Percentiles rank a stretch among this genome's conserved stretches.
Conservation (phyloP, 768 basidiomycete genomes). For the Grammothele lineata region DNA sequence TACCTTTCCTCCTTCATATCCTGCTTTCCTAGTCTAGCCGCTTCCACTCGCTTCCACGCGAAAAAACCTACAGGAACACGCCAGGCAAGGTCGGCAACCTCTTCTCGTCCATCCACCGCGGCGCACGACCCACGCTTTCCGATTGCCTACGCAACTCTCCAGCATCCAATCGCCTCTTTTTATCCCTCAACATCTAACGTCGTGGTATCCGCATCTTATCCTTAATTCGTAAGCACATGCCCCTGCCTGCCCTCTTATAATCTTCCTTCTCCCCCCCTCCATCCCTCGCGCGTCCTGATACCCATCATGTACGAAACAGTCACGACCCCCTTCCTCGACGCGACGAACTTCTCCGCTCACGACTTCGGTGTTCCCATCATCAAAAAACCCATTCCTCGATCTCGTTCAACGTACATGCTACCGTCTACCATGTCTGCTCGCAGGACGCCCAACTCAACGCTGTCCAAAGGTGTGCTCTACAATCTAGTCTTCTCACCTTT, state of each 20-base stretch:
- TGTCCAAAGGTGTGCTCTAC: constrained; percentile 20
- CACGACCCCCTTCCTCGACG: constrained; percentile 45
- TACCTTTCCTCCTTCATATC: constrained; percentile 33
- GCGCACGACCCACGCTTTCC: constrained; percentile 21
- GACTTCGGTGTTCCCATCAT: constrained; percentile 29
- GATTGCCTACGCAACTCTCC: constrained; percentile 16
- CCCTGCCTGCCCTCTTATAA: constrained; percentile 3
- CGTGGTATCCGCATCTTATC: constrained; percentile 41
- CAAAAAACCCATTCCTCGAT: constrained; percentile 25
- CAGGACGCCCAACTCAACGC: constrained; percentile 19
- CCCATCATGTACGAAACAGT: constrained; percentile 60
- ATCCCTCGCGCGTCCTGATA: constrained; percentile 21
- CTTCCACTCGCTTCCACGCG: constrained; percentile 12
- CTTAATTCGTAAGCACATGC: constrained; percentile 41
- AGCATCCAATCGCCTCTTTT: constrained; percentile 13
- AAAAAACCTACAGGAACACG: no score
- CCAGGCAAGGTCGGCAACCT: constrained; percentile 27
- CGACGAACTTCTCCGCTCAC: constrained; percentile 33
- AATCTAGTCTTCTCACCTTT: background rate
- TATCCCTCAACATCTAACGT: constrained; percentile 38
- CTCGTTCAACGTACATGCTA: constrained; percentile 28
- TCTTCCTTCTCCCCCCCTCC: constrained; percentile 13
- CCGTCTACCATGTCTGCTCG: constrained; percentile 19
- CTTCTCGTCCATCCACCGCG: constrained; percentile 30
- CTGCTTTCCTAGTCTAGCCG: constrained; percentile 18